Conservation (phyloP, 2,329 filamentous ascomycete genomes). For the Thielaviopsis euricoi region DNA sequence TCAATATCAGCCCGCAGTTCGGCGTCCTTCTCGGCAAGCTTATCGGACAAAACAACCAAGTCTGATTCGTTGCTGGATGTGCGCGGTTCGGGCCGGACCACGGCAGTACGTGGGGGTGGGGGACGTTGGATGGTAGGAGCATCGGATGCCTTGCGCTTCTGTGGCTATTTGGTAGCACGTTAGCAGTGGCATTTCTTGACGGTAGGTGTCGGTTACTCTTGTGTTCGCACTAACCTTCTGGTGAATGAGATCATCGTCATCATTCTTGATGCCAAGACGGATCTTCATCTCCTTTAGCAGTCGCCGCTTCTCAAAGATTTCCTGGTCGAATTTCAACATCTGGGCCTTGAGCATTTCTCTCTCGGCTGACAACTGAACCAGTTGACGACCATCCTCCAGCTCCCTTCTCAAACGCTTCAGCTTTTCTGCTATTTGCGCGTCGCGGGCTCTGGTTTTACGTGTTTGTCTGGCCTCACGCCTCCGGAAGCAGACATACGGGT, state of each 20-base stretch:
- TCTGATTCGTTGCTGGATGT: constrained; percentile 48
- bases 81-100: constrained; percentile 14
- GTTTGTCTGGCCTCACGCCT: constrained; percentile 86
- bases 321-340: constrained; percentile 54
- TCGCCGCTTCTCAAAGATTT: constrained; percentile 67
- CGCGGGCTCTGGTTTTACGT: constrained; percentile 83
- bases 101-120: constrained; percentile 49
- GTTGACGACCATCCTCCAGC: constrained; percentile 70
- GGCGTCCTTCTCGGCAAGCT: constrained; percentile 65
- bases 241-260: constrained; percentile 89
- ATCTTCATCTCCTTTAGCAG: constrained; percentile 79
- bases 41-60: constrained; percentile 58
- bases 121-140: constrained; percentile 43
- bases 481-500: constrained; percentile 96
- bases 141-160: constrained; percentile 50
- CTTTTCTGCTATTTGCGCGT: constrained; percentile 88
- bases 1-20: constrained; percentile 70
- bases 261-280: constrained; percentile 73
- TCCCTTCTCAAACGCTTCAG: constrained; percentile 81
- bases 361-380: constrained; percentile 61
- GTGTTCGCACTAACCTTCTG: constrained; percentile 55
- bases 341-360: constrained; percentile 70
- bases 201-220: constrained; percentile 10
- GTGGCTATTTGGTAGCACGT: constrained; percentile 35
- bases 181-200: constrained; percentile 18